Base-by-base conservation (phyloP, 768 basidiomycete species). In the Albatrellus ellisii region DNA sequence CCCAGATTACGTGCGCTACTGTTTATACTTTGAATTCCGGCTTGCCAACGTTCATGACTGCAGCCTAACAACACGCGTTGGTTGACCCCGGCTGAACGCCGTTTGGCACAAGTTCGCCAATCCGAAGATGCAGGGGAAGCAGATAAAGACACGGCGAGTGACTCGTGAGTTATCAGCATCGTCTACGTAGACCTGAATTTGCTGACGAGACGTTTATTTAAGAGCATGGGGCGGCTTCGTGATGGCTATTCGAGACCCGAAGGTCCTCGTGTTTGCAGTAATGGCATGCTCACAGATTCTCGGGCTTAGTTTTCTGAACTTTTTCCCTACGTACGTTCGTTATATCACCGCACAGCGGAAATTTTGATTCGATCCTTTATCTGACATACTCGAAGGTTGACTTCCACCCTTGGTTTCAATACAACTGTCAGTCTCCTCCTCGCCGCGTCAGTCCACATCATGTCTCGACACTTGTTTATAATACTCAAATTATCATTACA, bases 81-180 rank as follows among this genome's bases (percentile, higher is more conserved):
- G 77, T 54, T 80, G 24, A 60, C 62, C 10, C 52, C 64, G 0
- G 56, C 60, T 7, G 70, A 79, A 44, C 63, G 65, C 15, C 68
- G 65, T 22, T 62, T 81, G n/a, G 78, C 78, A 3, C 77, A 77
- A 55, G 70, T 68, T 12, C 73, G 78, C 11, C 68, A 80, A 12
- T 72, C 77, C 0, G 79, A 80, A 50, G 77, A 80, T 52, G 74
- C 71, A 7, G 76, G 77, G 1, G 77, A 79, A 59, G 77, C 77
- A 0, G 78, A 80, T 48, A 58, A 68, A 49, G 78, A 81, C 48
- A 68, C 67, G n/a, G 54, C 54, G 0, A 58, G 66, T 24, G 76
- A 74, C 41, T 73, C 77, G 78, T 79, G 52, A 28, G 74, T 61
- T 20, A 14, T 24, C 17, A n/a, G 11, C 15, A n/a, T 6, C 32